Percentiles rank a stretch among this genome's conserved stretches.
These are phyloP conservation scores for Suillus plorans DNA, from an alignment of 768 basidiomycete species.

Conservation along the genomic window DNA sequence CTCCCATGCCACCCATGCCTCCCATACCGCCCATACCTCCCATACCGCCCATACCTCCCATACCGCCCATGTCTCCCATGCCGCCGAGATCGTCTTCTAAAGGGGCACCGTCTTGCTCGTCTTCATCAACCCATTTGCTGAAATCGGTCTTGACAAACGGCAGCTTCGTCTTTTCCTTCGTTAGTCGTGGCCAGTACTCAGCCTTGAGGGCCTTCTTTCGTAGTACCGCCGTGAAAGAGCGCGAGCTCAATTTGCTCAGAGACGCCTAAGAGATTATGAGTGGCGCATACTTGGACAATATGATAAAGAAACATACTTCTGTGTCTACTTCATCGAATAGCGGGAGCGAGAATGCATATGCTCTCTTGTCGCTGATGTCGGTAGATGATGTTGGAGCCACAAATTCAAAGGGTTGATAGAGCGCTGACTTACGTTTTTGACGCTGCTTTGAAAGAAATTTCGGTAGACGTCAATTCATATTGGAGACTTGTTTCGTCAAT, in stretches of 20 bases:
- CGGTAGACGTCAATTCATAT: constrained; percentile 56
- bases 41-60: constrained; percentile 49
- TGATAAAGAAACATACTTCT: constrained; percentile 48
- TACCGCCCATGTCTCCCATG: constrained; percentile 42
- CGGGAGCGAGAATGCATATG: constrained; percentile 75
- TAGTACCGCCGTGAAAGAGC: constrained; percentile 65
- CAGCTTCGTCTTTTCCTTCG: constrained; percentile 80
- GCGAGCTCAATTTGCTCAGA: constrained; percentile 58
- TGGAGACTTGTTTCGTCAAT: constrained; percentile 58
- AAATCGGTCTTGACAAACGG: constrained; percentile 94
- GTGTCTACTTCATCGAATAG: constrained; percentile 75
- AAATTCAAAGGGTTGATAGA: not conserved
- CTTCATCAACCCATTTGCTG: constrained; percentile 94
- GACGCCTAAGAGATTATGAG: constrained; percentile 45
- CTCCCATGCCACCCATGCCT: constrained; percentile 44
- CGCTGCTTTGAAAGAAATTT: constrained; percentile 63
- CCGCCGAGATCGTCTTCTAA: constrained; percentile 38
- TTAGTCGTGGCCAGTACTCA: constrained; percentile 93
- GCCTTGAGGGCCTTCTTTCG: constrained; percentile 75
- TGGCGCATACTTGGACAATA: constrained; percentile 13
- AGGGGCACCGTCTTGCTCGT: constrained; percentile 79
- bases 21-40: constrained; percentile 57
- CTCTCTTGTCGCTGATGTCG: constrained; percentile 45
- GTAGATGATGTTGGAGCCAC: constrained; percentile 12
- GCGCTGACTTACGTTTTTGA: constrained; percentile 54